These are phyloP conservation scores for Candida argentea DNA, from an alignment of 805 yeast species.

Conservation along the genomic window DNA sequence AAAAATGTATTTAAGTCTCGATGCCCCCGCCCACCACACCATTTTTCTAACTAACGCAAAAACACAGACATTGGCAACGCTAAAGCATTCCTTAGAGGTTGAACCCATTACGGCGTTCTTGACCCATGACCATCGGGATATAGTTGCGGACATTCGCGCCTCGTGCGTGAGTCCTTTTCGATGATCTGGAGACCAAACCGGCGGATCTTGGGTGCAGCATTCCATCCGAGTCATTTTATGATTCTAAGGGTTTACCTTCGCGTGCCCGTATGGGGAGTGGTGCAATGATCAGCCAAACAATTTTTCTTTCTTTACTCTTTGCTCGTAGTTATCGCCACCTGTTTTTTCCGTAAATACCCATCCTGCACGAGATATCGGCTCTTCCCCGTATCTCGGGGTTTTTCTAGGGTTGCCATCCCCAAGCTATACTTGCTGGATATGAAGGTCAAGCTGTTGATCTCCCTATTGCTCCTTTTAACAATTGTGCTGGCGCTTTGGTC, in stretches of 20 bases:
- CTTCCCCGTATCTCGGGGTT: too few relatives aligned
- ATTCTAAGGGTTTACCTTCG: constrained; percentile 64
- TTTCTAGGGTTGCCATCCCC: too few relatives aligned
- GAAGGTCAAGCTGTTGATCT: neutral
- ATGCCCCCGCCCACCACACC: too few relatives aligned
- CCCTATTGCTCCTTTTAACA: too few relatives aligned
- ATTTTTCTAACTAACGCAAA: constrained; percentile 42
- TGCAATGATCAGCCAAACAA: constrained; percentile 43
- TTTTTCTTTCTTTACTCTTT: neutral
- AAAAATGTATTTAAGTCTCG: too few relatives aligned
- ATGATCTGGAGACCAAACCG: constrained; percentile 55
- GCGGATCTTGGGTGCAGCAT: constrained; percentile 70
- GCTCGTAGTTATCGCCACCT: neutral
- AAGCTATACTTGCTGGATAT: neutral
- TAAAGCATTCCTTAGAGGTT: constrained; percentile 63
- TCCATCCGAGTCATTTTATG: constrained; percentile 40
- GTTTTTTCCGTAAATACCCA: neutral
- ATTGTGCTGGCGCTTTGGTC: too few relatives aligned
- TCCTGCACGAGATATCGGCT: neutral
- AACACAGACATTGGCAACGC: constrained; percentile 53
- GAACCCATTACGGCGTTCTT: constrained; percentile 53
- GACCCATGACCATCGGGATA: constrained; percentile 64
- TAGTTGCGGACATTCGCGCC: constrained; percentile 32
- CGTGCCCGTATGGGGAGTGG: constrained; percentile 64
- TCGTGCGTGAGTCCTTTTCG: constrained; percentile 12